Evolutionary conservation across 768 basidiomycete genomes (phyloP).

Genomic region (Macrocybe gigantea): DNA sequence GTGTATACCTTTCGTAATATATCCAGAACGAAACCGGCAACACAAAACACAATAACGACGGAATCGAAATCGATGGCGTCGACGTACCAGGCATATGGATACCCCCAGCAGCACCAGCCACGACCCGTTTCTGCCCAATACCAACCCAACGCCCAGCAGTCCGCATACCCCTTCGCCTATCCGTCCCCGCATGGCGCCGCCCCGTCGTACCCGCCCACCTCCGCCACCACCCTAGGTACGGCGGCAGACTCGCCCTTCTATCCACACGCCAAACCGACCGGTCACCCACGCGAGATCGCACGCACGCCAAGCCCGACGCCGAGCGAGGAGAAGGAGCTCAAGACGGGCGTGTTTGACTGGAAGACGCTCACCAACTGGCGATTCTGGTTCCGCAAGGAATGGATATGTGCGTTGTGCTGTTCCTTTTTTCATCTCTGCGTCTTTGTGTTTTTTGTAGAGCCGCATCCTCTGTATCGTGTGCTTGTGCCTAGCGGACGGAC

Average conservation of each 20-base stretch:
- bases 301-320: constrained; percentile 64
- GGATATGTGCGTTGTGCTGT: constrained; percentile 41
- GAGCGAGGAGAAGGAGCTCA: constrained; percentile 45
- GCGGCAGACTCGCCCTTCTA: not conserved
- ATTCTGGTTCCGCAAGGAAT: constrained; percentile 52
- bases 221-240: not conserved
- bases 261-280: constrained; percentile 10
- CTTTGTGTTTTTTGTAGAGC: not conserved
- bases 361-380: constrained; percentile 34
- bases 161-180: too few species aligned
- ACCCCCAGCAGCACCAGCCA: too few species aligned
- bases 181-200: not conserved
- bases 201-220: not conserved
- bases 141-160: too few species aligned
- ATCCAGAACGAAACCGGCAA: too few species aligned
- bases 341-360: constrained; percentile 39
- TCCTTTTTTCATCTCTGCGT: not conserved
- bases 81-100: too few species aligned
- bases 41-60: too few species aligned
- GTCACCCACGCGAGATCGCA: constrained; percentile 10
- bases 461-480: not conserved
- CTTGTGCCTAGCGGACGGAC: not conserved
- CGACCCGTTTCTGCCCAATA: too few species aligned
- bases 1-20: too few species aligned
- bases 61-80: too few species aligned